Evolutionary conservation across 768 basidiomycete genomes (phyloP).

Genomic region (Trametes elegans): DNA sequence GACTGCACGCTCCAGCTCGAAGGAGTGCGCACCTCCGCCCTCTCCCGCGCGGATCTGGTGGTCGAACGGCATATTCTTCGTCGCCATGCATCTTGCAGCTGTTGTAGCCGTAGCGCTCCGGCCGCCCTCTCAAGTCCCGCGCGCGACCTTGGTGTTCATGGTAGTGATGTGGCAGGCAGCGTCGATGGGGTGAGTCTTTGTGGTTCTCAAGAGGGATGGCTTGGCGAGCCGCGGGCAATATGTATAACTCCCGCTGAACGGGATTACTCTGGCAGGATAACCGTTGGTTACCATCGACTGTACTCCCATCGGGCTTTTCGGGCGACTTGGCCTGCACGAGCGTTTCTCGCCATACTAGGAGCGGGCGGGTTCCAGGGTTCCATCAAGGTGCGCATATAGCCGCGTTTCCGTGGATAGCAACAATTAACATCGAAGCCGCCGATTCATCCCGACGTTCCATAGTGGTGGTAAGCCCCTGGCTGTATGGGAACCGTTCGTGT

Average conservation of each 20-base stretch:
- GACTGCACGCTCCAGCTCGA: not conserved
- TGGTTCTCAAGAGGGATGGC: too few species aligned
- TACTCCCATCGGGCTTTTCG: constrained; percentile 74
- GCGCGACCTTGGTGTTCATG: constrained; percentile 48
- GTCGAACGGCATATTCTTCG: constrained; percentile 58
- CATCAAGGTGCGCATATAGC: constrained; percentile 51
- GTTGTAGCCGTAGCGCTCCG: constrained; percentile 47
- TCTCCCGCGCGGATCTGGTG: constrained; percentile 54
- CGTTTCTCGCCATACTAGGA: constrained; percentile 62
- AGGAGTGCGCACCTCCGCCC: not conserved
- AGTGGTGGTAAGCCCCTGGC: constrained; percentile 19
- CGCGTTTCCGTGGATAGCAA: not conserved
- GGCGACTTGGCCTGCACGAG: constrained; percentile 52
- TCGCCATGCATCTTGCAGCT: constrained; percentile 56
- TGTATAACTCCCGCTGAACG: not conserved
- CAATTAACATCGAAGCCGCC: too few species aligned
- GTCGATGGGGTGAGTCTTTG: constrained; percentile 56
- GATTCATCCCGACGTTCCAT: too few species aligned
- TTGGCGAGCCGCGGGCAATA: too few species aligned
- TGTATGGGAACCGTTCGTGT: too few species aligned
- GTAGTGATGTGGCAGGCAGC: constrained; percentile 67
- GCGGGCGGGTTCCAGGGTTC: constrained; percentile 78
- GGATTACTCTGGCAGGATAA: constrained; percentile 45
- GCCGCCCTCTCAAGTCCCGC: constrained; percentile 45
- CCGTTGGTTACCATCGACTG: constrained; percentile 76